Percentiles rank a stretch among this genome's conserved stretches.
phyloP scores from a whole-genome alignment of 2,329 filamentous ascomycete genomes.

The Hypoxylon sp. region DNA sequence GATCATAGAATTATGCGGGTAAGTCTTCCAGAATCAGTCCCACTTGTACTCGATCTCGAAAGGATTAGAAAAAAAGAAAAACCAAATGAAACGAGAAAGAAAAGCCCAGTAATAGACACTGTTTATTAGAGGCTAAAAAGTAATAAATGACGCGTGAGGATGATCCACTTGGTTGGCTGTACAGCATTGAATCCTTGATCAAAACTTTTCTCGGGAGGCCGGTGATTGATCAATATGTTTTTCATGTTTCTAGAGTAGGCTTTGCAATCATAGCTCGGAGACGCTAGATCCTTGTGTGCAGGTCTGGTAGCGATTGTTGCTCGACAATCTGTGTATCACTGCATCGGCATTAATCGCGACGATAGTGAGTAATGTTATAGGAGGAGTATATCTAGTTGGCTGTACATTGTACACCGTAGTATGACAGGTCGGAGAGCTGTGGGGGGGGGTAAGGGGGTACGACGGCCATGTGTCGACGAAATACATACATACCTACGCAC shows the following conservation, averaged over 20 bases:
- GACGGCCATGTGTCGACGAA: conserved; percentile 34
- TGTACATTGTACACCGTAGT: conserved; percentile 20
- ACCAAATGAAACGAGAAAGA: conserved; percentile 8
- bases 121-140: conserved; percentile 28
- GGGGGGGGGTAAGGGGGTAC: conserved; percentile 22
- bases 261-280: conserved; percentile 30
- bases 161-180: conserved; percentile 31
- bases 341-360: conserved; percentile 32
- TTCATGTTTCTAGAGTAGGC: too few species aligned
- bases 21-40: conserved; percentile 34
- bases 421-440: conserved; percentile 23
- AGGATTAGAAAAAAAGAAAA: conserved; percentile 17
- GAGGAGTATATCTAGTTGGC: conserved; percentile 11
- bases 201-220: conserved; percentile 13
- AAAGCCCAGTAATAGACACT: conserved; percentile 25
- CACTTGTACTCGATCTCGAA: conserved; percentile 18
- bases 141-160: conserved; percentile 30
- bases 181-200: conserved; percentile 27
- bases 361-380: conserved; percentile 30
- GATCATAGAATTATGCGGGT: conserved; percentile 35
- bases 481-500: conserved; percentile 25
- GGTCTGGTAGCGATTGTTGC: conserved; percentile 32
- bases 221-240: conserved; percentile 25
- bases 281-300: conserved; percentile 21
- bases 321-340: conserved; percentile 37